A percentile compares a stretch with the other conserved stretches of the same genome.
Evolutionary conservation across 306 rosid species (phyloP).

Genomic region (Dryas octopetala): DNA sequence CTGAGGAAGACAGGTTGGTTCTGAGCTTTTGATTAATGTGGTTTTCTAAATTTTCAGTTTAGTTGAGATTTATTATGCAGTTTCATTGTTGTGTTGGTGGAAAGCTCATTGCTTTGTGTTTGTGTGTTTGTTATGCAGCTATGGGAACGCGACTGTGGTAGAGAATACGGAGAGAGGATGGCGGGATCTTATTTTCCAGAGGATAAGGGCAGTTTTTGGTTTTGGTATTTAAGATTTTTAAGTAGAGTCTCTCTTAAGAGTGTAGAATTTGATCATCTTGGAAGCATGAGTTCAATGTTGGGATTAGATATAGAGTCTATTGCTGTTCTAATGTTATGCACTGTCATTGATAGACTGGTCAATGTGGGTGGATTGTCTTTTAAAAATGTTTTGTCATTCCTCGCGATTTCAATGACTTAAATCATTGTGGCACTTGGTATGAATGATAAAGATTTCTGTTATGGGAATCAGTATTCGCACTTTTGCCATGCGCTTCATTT

Average conservation of each 20-base stretch:
- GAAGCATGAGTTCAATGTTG: slow-evolving; percentile 37
- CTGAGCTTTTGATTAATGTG: not conserved
- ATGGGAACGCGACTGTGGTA: slow-evolving; percentile 91
- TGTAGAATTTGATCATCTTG: slow-evolving; percentile 26
- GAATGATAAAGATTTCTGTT: not conserved
- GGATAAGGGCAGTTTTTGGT: slow-evolving; percentile 92
- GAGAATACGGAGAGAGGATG: slow-evolving; percentile 98
- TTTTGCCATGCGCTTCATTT: not conserved
- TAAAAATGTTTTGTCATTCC: not conserved
- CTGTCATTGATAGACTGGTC: slow-evolving; percentile 13
- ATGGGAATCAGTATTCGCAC: not conserved
- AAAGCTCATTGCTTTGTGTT: slow-evolving; percentile 8
- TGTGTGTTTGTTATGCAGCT: slow-evolving; percentile 44
- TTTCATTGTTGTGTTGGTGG: not conserved
- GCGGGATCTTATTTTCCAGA: slow-evolving; percentile 94
- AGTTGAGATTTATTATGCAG: no score
- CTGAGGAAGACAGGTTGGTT: slow-evolving; percentile 87
- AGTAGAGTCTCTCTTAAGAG: slow-evolving; percentile 1
- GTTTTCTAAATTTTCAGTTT: not conserved
- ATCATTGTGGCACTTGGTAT: not conserved
- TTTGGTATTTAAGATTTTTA: slow-evolving; percentile 64
- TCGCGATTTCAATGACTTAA: not conserved
- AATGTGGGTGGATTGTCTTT: slow-evolving; percentile 14
- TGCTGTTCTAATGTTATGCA: slow-evolving; percentile 35
- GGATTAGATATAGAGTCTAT: not conserved